Conservation (phyloP, 306 rosid species). For the Glycine latifolia region DNA sequence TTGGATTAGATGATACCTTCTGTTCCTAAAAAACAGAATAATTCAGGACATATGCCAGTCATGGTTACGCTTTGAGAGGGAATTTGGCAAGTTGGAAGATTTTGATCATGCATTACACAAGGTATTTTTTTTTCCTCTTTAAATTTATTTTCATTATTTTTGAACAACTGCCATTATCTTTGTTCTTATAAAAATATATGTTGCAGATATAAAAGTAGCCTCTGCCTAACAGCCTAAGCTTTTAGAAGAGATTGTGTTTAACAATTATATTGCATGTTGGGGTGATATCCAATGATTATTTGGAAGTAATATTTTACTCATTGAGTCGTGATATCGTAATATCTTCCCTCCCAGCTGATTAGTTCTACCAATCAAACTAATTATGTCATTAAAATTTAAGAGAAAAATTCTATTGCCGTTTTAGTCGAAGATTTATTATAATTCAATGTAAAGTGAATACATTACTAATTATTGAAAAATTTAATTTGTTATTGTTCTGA, state of each 20-base stretch:
- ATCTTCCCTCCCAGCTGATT: neutral
- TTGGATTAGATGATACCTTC: slow-evolving; percentile 82
- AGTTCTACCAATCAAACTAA: slow-evolving; percentile 1
- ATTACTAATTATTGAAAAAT: neutral
- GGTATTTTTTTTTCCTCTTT: slow-evolving; percentile 57
- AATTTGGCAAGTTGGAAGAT: slow-evolving; percentile 82
- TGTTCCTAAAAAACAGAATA: slow-evolving; percentile 74
- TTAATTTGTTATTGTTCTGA: neutral
- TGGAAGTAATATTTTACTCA: neutral
- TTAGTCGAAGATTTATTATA: neutral
- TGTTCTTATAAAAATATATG: neutral
- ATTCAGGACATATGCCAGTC: slow-evolving; percentile 96
- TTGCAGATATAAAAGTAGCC: neutral
- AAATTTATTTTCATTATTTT: slow-evolving; percentile 13
- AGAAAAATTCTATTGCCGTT: neutral
- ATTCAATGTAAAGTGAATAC: slow-evolving; percentile 4
- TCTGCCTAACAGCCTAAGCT: neutral
- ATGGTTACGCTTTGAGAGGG: slow-evolving; percentile 95
- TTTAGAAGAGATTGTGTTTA: neutral
- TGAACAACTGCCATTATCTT: neutral
- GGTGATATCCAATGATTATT: neutral
- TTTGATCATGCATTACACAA: slow-evolving; percentile 76
- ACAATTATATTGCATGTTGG: neutral
- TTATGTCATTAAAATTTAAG: neutral
- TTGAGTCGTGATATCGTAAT: neutral